Evolutionary conservation across 2,329 filamentous ascomycete genomes (phyloP).

Genomic region (Diaporthe citri): DNA sequence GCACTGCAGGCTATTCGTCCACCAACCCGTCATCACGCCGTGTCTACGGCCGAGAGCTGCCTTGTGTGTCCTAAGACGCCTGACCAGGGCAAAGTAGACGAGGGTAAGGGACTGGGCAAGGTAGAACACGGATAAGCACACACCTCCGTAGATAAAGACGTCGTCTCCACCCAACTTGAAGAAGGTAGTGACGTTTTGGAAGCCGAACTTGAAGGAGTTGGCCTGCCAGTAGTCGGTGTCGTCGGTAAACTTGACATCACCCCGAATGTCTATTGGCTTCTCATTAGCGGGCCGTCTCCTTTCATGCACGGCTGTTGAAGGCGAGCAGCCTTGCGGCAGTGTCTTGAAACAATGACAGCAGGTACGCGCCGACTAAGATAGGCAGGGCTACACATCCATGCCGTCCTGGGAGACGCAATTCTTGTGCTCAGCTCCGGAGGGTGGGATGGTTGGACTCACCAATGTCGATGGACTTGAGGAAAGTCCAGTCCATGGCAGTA

Average conservation of each 20-base stretch:
- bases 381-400: neutral
- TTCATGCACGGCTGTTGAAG: neutral
- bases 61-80: neutral
- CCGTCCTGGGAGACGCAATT: neutral
- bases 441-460: slow-evolving; percentile 50
- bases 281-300: slow-evolving; percentile 35
- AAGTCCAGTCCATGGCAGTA: slow-evolving; percentile 73
- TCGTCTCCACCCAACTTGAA: slow-evolving; percentile 76
- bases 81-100: neutral
- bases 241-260: slow-evolving; percentile 70
- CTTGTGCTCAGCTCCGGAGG: neutral
- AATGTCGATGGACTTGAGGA: slow-evolving; percentile 71
- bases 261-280: slow-evolving; percentile 44
- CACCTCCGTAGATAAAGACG: slow-evolving; percentile 74
- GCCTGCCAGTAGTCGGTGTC: slow-evolving; percentile 77
- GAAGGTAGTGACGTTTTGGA: slow-evolving; percentile 76
- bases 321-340: neutral
- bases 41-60: slow-evolving; percentile 30
- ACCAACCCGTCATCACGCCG: neutral
- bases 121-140: slow-evolving; percentile 27
- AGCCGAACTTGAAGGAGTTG: slow-evolving; percentile 71
- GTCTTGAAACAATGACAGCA: slow-evolving; percentile 24
- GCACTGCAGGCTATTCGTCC: neutral
- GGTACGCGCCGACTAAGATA: slow-evolving; percentile 39
- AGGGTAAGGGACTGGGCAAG: neutral